phyloP scores from a whole-genome alignment of 768 basidiomycete genomes.

The Hypholoma sublateritium region DNA sequence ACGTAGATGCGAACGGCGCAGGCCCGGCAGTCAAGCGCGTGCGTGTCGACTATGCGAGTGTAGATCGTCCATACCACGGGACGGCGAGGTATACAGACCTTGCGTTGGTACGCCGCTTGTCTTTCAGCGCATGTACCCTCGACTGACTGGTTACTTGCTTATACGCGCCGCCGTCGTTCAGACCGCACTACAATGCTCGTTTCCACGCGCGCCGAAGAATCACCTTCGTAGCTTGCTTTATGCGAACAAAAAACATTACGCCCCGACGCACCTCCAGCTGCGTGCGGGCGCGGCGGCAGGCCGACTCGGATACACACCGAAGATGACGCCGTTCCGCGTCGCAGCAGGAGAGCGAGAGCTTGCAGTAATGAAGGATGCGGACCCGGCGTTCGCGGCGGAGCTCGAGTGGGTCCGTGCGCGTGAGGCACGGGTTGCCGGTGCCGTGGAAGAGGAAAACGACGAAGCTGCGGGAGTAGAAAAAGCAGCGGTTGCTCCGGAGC shows the following conservation, averaged over 20 bases:
- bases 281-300: background rate
- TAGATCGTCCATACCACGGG: background rate
- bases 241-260: background rate
- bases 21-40: slow-evolving; percentile 17
- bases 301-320: background rate
- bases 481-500: no score
- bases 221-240: background rate
- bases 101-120: background rate
- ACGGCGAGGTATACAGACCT: background rate
- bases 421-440: background rate
- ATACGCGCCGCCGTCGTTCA: background rate
- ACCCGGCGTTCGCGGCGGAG: background rate
- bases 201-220: background rate
- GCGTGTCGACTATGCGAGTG: background rate
- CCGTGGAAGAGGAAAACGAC: no score
- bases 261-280: background rate
- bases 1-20: slow-evolving; percentile 27
- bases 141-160: background rate
- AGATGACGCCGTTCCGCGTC: background rate
- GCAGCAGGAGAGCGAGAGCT: no score
- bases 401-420: background rate
- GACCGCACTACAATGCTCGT: background rate
- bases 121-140: no score
- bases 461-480: no score
- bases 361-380: background rate